Evolutionary conservation across 2,329 filamentous ascomycete species (phyloP).

Genomic region (Trichoderma afroharzianum): DNA sequence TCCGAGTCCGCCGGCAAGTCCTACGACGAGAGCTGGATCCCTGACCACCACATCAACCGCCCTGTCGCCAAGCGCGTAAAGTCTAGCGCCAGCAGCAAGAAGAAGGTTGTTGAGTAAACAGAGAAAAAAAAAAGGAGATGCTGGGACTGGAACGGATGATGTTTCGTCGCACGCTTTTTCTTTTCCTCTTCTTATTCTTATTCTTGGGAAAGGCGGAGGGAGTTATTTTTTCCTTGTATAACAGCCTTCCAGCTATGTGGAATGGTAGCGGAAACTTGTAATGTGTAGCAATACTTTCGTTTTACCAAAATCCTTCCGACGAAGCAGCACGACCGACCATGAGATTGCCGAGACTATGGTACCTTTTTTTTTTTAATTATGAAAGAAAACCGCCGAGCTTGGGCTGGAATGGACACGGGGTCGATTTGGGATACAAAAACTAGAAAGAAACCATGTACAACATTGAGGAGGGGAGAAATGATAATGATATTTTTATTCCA

Average conservation of each 20-base stretch:
- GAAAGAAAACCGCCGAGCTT: not conserved
- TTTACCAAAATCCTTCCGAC: not conserved
- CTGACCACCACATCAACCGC: constrained; percentile 81
- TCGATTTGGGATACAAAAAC: not conserved
- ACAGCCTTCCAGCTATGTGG: not conserved
- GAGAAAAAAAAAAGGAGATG: not conserved
- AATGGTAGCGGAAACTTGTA: not conserved
- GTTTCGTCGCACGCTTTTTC: not conserved
- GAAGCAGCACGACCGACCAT: not conserved
- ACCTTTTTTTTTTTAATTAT: not conserved
- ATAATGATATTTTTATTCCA: constrained; percentile 1
- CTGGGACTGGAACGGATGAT: not conserved
- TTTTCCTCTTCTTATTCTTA: not conserved
- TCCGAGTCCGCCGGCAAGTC: constrained; percentile 69
- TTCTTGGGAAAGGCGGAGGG: not conserved
- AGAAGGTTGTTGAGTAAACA: constrained; percentile 32
- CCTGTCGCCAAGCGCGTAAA: constrained; percentile 68
- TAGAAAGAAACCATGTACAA: constrained; percentile 6
- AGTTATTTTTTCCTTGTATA: not conserved
- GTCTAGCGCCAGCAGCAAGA: constrained; percentile 49
- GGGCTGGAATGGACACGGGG: not conserved
- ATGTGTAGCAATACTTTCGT: constrained; percentile 4
- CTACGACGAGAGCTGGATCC: constrained; percentile 94
- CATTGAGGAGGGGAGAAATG: not conserved
- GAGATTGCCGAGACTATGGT: not conserved